These are phyloP conservation scores for Colletotrichum sp. DNA, from an alignment of 2,329 filamentous ascomycete genomes.

Conservation along the genomic window DNA sequence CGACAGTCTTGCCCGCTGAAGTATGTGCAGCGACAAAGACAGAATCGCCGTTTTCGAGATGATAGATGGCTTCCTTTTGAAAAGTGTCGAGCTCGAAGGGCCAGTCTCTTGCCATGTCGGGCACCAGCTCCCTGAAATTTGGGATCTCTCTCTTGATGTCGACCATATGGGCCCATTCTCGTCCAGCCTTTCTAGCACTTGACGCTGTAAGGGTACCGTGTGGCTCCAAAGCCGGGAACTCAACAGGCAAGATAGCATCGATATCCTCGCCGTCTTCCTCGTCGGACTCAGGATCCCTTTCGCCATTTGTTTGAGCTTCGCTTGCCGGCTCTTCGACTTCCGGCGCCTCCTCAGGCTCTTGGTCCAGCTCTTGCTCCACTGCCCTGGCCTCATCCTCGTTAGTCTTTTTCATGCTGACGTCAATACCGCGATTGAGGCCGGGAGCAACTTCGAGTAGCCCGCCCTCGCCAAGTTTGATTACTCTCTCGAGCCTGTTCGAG, in stretches of 20 bases:
- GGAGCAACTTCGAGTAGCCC: slow-evolving; percentile 83
- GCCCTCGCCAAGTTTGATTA: slow-evolving; percentile 85
- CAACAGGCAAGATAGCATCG: slow-evolving; percentile 85
- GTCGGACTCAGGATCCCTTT: slow-evolving; percentile 38
- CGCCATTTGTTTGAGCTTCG: slow-evolving; percentile 24
- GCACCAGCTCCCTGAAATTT: slow-evolving; percentile 93
- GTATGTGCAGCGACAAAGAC: slow-evolving; percentile 98
- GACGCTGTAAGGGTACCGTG: slow-evolving; percentile 77
- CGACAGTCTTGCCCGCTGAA: slow-evolving; percentile 96
- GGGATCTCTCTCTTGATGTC: slow-evolving; percentile 91
- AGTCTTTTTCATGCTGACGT: slow-evolving; percentile 66
- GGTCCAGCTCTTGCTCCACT: slow-evolving; percentile 52
- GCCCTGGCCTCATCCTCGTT: slow-evolving; percentile 53
- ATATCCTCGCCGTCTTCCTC: slow-evolving; percentile 68
- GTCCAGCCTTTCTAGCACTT: slow-evolving; percentile 74
- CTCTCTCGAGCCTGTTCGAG: slow-evolving; percentile 72
- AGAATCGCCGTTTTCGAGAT: slow-evolving; percentile 94
- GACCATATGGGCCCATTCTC: slow-evolving; percentile 98
- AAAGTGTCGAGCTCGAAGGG: slow-evolving; percentile 98
- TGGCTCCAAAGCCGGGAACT: slow-evolving; percentile 91
- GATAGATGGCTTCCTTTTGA: slow-evolving; percentile 98
- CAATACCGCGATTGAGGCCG: slow-evolving; percentile 79
- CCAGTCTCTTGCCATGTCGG: slow-evolving; percentile 95
- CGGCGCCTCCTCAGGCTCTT: slow-evolving; percentile 45
- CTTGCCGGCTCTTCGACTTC: slow-evolving; percentile 29